Evolutionary conservation across 306 rosid genomes (phyloP).

Genomic region (Cyclanthera cordifolia): DNA sequence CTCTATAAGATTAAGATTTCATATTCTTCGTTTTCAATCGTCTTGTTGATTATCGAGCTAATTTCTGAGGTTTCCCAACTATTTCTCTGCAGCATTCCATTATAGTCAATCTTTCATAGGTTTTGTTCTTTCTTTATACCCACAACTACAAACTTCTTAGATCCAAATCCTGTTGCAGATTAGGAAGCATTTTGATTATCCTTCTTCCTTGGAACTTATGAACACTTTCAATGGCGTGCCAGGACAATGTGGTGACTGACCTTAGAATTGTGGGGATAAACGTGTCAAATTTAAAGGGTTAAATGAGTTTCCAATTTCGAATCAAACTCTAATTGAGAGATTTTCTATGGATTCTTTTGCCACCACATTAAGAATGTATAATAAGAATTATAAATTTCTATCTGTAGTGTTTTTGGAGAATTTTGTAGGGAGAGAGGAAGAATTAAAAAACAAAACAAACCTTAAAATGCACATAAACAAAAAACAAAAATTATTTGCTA

Average conservation of each 20-base stretch:
- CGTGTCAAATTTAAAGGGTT: slow-evolving; percentile 28
- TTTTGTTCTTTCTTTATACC: slow-evolving; percentile 28
- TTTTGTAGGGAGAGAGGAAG: too few species aligned
- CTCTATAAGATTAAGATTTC: too few species aligned
- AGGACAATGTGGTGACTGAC: slow-evolving; percentile 44
- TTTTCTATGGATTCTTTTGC: slow-evolving; percentile 61
- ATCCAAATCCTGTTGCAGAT: slow-evolving; percentile 47
- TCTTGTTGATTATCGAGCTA: not conserved
- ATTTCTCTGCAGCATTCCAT: slow-evolving; percentile 25
- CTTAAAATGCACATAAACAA: too few species aligned
- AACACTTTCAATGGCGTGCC: slow-evolving; percentile 42
- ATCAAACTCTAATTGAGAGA: slow-evolving; percentile 43
- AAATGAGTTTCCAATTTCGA: slow-evolving; percentile 53
- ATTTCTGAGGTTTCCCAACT: slow-evolving; percentile 23
- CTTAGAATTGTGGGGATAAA: slow-evolving; percentile 66
- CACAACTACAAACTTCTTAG: slow-evolving; percentile 48
- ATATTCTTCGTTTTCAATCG: slow-evolving; percentile 3
- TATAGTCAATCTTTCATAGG: slow-evolving; percentile 31
- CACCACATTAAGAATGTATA: too few species aligned
- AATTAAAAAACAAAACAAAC: too few species aligned
- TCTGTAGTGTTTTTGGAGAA: too few species aligned
- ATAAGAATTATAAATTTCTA: too few species aligned
- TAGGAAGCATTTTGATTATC: slow-evolving; percentile 60
- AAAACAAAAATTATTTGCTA: too few species aligned
- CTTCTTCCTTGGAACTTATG: slow-evolving; percentile 40